Base-by-base conservation (phyloP, 2,329 filamentous ascomycete species). In the Venturia asperata region DNA sequence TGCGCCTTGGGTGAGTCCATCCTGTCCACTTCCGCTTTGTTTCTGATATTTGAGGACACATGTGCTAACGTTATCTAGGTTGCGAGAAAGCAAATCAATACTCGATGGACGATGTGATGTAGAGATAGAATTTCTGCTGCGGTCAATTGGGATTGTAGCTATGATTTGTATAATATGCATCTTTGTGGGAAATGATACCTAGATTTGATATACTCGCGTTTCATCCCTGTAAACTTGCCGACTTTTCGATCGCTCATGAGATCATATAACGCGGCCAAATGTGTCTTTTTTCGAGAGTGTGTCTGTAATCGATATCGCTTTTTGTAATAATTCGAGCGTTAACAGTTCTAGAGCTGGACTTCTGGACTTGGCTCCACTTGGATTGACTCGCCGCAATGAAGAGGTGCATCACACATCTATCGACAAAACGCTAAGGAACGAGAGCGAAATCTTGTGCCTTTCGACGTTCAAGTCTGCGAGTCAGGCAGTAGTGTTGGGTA, bases 11-110 rank as follows among this genome's bases (percentile, higher is more conserved):
- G 63, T 64, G 58, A 39, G 62, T 63, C n/a, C 11, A 19, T 27
- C 1, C 11, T 34, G 6, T 34, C 11, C 27, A n/a, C 6, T 60
- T 9, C 47, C 13, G 1, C 1, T 15, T 27, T 17, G 47, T 21
- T 52, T 9, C 19, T 3, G 6, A 24, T 34, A 9, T 52, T 4
- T 49, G 19, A 39, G 37, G 56, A 61, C 21, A 21, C n/a, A 45
- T 15, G 30, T 66, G 68, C 72, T 74, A 69, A 75, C 39, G 65
- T 19, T 52, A 13, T 49, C 37, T 62, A 82, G 80, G 80, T 82
- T 43, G 73, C 72, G 70, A 83, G 83, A 69, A 89, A 88, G 74
- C 86, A 89, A 71, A 88, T 89, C 70, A 84, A 90, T 76, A 77
- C 81, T 68, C 77, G 83, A 68, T 90, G 87, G 87, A 78, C 75